Conservation (phyloP, 2,329 filamentous ascomycete genomes). For the Xylariaceae sp. region DNA sequence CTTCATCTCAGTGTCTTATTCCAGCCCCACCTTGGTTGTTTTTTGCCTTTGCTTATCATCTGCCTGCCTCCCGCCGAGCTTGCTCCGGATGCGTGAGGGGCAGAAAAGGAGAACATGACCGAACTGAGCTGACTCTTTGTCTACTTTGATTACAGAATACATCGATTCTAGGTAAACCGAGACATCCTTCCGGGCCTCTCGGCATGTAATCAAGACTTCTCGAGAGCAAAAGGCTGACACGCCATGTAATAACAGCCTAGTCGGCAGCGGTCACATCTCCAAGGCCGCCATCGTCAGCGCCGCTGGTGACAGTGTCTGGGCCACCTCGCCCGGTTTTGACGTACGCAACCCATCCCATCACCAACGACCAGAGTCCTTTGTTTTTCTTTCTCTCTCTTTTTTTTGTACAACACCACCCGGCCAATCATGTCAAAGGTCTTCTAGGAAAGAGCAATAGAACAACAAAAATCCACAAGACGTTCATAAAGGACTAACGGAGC, state of each 20-base stretch:
- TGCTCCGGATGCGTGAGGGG: no score
- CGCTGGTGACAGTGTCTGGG: slow-evolving; percentile 79
- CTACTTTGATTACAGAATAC: slow-evolving; percentile 46
- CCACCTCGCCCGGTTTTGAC: slow-evolving; percentile 63
- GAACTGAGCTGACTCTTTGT: slow-evolving; percentile 24
- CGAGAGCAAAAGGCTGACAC: neutral
- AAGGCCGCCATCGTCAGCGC: slow-evolving; percentile 80
- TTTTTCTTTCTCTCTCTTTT: neutral
- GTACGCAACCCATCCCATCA: slow-evolving; percentile 45
- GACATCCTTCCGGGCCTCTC: slow-evolving; percentile 16
- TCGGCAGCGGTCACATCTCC: slow-evolving; percentile 74
- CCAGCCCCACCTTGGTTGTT: slow-evolving; percentile 25
- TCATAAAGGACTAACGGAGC: slow-evolving; percentile 16
- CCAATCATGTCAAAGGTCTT: no score
- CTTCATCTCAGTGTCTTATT: slow-evolving; percentile 19
- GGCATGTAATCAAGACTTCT: neutral
- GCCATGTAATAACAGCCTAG: slow-evolving; percentile 56
- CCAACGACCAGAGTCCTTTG: neutral
- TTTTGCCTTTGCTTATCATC: no score
- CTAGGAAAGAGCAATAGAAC: no score
- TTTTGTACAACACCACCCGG: no score
- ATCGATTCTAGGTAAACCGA: slow-evolving; percentile 63
- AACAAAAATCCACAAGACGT: neutral
- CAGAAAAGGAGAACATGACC: slow-evolving; percentile 4
- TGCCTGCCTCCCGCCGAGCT: no score